These are phyloP conservation scores for Vigna hirtella DNA, from an alignment of 306 rosid species.

Conservation along the genomic window DNA sequence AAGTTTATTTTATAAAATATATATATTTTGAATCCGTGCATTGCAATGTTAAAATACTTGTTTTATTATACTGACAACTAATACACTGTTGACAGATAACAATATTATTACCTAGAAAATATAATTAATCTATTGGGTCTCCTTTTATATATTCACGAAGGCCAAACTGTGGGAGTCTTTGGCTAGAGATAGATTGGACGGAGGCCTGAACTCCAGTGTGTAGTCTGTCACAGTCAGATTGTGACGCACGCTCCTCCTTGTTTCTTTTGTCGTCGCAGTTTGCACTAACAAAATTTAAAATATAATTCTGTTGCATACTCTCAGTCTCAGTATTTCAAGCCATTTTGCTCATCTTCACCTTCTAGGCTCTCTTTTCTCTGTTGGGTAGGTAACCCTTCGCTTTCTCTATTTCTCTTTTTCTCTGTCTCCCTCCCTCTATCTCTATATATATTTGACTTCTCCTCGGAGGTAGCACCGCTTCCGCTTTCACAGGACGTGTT, in stretches of 20 bases:
- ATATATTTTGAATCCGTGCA: too few species aligned
- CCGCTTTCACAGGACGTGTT: background rate
- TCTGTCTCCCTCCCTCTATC: too few species aligned
- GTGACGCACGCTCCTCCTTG: background rate
- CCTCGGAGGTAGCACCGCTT: background rate
- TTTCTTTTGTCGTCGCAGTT: conserved; percentile 16
- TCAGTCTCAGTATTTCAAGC: conserved; percentile 18
- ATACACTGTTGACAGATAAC: too few species aligned
- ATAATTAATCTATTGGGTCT: too few species aligned
- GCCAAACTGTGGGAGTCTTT: background rate
- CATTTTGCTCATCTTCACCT: conserved; percentile 14
- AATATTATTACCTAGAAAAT: too few species aligned
- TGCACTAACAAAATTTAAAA: conserved; percentile 2
- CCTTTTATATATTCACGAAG: background rate
- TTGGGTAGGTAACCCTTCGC: conserved; percentile 44
- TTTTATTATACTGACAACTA: too few species aligned
- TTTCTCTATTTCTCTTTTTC: background rate
- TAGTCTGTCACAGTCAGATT: conserved; percentile 13
- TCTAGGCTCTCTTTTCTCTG: background rate
- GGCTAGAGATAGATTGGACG: background rate
- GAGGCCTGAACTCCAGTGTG: conserved; percentile 12
- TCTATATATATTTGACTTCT: conserved; percentile 5
- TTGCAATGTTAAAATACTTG: too few species aligned
- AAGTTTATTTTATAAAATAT: too few species aligned
- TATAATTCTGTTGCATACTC: conserved; percentile 19